Evolutionary conservation across 2,329 filamentous ascomycete genomes (phyloP).

Genomic region (Neofusicoccum umdonicola): DNA sequence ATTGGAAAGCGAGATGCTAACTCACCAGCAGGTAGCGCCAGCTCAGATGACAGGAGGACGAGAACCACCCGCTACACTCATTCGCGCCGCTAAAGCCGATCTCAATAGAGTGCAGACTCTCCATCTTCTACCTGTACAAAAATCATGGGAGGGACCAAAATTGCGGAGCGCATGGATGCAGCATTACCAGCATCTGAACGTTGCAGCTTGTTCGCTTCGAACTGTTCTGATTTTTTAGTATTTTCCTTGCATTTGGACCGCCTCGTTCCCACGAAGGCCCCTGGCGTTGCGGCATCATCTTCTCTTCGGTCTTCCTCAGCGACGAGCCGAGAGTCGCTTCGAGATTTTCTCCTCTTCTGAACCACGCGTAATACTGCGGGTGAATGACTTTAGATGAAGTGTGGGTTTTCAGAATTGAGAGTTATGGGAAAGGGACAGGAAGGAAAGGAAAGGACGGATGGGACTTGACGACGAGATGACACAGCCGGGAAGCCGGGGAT

Average conservation of each 20-base stretch:
- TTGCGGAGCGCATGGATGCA: not conserved
- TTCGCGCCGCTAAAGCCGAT: slow-evolving; percentile 17
- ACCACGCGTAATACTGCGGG: slow-evolving; percentile 2
- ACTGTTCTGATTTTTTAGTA: not conserved
- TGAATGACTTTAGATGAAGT: not conserved
- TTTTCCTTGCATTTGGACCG: slow-evolving; percentile 5
- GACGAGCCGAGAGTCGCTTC: not conserved
- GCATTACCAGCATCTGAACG: not conserved
- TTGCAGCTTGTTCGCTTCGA: not conserved
- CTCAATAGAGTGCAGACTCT: not conserved
- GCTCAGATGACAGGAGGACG: slow-evolving; percentile 42
- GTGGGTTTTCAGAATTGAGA: not conserved
- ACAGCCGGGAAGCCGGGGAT: not conserved
- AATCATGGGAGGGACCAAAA: not conserved
- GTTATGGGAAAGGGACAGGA: not conserved
- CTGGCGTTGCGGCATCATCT: slow-evolving; percentile 5
- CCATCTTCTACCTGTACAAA: slow-evolving; percentile 6
- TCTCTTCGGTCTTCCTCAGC: not conserved
- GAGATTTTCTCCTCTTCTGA: not conserved
- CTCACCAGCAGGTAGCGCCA: slow-evolving; percentile 41
- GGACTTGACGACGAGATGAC: slow-evolving; percentile 5
- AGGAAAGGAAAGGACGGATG: not conserved
- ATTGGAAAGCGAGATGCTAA: slow-evolving; percentile 19
- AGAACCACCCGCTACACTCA: slow-evolving; percentile 35
- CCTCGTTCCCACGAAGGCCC: not conserved